These are phyloP conservation scores for Baorangia bicolor DNA, from an alignment of 768 basidiomycete genomes.

Conservation along the genomic window DNA sequence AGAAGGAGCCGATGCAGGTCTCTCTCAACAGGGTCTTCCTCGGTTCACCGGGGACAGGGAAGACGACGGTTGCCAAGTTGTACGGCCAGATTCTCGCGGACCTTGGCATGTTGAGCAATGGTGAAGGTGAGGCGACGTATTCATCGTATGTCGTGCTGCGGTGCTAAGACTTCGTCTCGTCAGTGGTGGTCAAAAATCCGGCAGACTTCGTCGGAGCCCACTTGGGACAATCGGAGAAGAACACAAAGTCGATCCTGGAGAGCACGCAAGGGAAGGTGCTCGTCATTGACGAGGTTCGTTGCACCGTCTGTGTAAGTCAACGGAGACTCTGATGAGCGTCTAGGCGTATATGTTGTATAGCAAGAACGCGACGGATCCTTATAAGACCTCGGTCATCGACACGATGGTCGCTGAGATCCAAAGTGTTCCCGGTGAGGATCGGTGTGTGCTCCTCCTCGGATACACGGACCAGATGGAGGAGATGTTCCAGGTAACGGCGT, in stretches of 20 bases:
- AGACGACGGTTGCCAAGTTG: background rate
- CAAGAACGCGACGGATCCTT: background rate
- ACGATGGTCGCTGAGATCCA: background rate
- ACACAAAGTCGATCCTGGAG: background rate
- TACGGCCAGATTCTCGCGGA: background rate
- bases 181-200: background rate
- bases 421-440: background rate
- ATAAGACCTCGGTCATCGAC: background rate
- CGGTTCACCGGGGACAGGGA: background rate
- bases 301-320: background rate
- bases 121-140: background rate
- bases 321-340: background rate
- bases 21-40: background rate
- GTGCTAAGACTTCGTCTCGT: background rate
- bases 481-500: background rate
- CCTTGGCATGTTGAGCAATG: background rate
- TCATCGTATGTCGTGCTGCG: background rate
- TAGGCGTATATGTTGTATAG: background rate
- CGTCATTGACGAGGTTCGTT: background rate
- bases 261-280: background rate
- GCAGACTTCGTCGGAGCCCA: background rate
- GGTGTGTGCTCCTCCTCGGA: background rate
- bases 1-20: background rate
- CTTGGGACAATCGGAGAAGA: background rate
- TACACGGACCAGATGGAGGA: background rate